Evolutionary conservation across 129 eudicot species (phyloP).

Genomic region (Dittrichia graveolens): DNA sequence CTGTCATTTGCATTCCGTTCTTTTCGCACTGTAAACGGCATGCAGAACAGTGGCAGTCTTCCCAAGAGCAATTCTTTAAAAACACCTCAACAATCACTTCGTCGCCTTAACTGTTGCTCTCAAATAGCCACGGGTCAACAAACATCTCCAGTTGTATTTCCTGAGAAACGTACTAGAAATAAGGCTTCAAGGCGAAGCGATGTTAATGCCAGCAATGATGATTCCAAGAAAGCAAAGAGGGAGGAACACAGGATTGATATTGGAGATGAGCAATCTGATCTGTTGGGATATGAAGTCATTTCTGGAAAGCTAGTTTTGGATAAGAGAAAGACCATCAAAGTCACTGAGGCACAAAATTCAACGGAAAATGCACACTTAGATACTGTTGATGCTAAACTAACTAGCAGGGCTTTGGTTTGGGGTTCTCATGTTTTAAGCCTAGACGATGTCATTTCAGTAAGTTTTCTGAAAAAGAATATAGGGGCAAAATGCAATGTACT

Average conservation of each 20-base stretch:
- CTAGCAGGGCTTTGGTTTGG: slow-evolving; percentile 96
- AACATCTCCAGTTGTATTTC: slow-evolving; percentile 87
- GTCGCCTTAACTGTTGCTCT: slow-evolving; percentile 79
- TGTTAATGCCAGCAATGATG: slow-evolving; percentile 49
- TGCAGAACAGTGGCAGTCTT: slow-evolving; percentile 85
- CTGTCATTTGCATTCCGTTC: slow-evolving; percentile 22
- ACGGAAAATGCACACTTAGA: slow-evolving; percentile 53
- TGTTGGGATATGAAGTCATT: slow-evolving; percentile 86
- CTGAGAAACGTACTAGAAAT: slow-evolving; percentile 83
- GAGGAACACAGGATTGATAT: slow-evolving; percentile 90
- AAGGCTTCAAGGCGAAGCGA: slow-evolving; percentile 52
- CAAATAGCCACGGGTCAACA: slow-evolving; percentile 86
- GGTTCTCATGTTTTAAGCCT: slow-evolving; percentile 70
- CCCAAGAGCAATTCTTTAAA: slow-evolving; percentile 69
- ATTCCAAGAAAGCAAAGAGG: slow-evolving; percentile 57
- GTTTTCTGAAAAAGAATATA: slow-evolving; percentile 23
- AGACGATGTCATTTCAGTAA: slow-evolving; percentile 85
- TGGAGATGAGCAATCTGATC: slow-evolving; percentile 90
- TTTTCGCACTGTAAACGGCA: slow-evolving; percentile 37
- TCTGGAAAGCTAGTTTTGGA: slow-evolving; percentile 84
- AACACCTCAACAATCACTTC: slow-evolving; percentile 80
- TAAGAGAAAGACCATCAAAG: slow-evolving; percentile 60
- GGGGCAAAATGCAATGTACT: too few relatives aligned
- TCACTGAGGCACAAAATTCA: slow-evolving; percentile 50
- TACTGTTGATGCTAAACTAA: slow-evolving; percentile 88